Conservation (phyloP, 2,329 filamentous ascomycete genomes). For the Volutella citrinella region DNA sequence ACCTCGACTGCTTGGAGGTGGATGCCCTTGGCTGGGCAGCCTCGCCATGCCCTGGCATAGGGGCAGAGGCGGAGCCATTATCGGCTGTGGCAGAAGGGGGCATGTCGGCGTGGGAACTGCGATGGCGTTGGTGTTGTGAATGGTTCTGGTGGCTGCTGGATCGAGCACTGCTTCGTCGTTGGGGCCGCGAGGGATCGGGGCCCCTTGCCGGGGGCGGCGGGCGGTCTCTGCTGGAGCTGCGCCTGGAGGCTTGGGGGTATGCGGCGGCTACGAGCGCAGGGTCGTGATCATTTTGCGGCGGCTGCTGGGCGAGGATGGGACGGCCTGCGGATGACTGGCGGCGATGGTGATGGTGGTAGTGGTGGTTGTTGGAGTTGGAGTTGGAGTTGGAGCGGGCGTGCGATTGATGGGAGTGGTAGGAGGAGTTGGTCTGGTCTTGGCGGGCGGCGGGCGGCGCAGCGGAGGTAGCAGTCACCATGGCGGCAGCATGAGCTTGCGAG, state of each 20-base stretch:
- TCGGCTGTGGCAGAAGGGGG: slow-evolving; percentile 46
- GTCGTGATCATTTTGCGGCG: slow-evolving; percentile 69
- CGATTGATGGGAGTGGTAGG: slow-evolving; percentile 18
- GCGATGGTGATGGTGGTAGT: slow-evolving; percentile 31
- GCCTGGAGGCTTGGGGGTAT: slow-evolving; percentile 46
- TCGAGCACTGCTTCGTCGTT: slow-evolving; percentile 49
- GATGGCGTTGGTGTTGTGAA: background rate
- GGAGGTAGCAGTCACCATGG: too few relatives aligned
- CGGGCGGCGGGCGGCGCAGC: slow-evolving; percentile 10
- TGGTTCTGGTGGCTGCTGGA: slow-evolving; percentile 37
- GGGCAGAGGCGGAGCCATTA: slow-evolving; percentile 53
- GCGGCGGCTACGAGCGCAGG: slow-evolving; percentile 60
- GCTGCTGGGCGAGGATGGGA: slow-evolving; percentile 40
- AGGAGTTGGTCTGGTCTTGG: slow-evolving; percentile 6
- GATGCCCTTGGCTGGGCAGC: slow-evolving; percentile 32
- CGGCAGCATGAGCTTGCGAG: too few relatives aligned
- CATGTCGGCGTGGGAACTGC: slow-evolving; percentile 42
- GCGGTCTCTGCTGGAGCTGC: slow-evolving; percentile 64
- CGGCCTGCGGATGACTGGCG: slow-evolving; percentile 38
- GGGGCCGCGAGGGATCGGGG: slow-evolving; percentile 47
- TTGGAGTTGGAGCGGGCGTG: slow-evolving; percentile 21
- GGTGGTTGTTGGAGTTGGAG: slow-evolving; percentile 15
- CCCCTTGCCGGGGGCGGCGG: slow-evolving; percentile 47
- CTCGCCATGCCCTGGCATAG: slow-evolving; percentile 35
- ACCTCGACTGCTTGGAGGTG: slow-evolving; percentile 50